These are phyloP conservation scores for Agaricus sinodeliciosus DNA, from an alignment of 768 basidiomycete species.

Conservation along the genomic window DNA sequence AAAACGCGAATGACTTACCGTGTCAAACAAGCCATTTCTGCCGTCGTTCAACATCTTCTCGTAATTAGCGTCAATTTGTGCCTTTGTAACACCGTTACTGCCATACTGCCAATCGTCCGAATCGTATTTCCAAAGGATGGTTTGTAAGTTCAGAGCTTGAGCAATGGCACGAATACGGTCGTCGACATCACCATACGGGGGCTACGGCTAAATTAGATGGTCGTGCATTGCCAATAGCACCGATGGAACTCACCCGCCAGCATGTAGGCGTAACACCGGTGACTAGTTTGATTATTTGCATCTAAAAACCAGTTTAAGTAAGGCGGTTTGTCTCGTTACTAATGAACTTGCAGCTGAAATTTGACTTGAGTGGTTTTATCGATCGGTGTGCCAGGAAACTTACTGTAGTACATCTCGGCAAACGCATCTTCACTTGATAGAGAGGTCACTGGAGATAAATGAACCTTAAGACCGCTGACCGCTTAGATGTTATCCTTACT, in stretches of 20 bases:
- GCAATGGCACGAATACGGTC: constrained; percentile 72
- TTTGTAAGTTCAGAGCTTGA: constrained; percentile 57
- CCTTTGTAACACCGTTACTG: constrained; percentile 33
- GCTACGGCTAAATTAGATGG: constrained; percentile 22
- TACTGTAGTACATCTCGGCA: constrained; percentile 74
- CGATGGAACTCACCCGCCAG: constrained; percentile 40
- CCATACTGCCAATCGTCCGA: constrained; percentile 70
- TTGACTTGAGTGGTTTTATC: not conserved
- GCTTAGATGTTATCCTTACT: constrained; percentile 27
- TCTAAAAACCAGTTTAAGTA: constrained; percentile 19
- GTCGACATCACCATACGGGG: constrained; percentile 65
- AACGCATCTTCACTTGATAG: constrained; percentile 60
- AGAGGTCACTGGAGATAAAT: constrained; percentile 39
- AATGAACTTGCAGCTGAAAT: constrained; percentile 15
- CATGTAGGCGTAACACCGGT: constrained; percentile 52
- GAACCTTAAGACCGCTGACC: not conserved
- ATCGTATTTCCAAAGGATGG: constrained; percentile 69
- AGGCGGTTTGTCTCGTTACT: not conserved
- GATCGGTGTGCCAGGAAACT: constrained; percentile 14
- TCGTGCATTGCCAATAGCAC: not conserved
- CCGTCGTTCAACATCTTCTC: constrained; percentile 42
- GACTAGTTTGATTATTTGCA: constrained; percentile 48
- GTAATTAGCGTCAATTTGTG: constrained; percentile 48
- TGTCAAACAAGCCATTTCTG: constrained; percentile 32
- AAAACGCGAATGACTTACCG: constrained; percentile 18